Conservation (phyloP, 73 alveolate species). For the Symbiodinium natans region DNA sequence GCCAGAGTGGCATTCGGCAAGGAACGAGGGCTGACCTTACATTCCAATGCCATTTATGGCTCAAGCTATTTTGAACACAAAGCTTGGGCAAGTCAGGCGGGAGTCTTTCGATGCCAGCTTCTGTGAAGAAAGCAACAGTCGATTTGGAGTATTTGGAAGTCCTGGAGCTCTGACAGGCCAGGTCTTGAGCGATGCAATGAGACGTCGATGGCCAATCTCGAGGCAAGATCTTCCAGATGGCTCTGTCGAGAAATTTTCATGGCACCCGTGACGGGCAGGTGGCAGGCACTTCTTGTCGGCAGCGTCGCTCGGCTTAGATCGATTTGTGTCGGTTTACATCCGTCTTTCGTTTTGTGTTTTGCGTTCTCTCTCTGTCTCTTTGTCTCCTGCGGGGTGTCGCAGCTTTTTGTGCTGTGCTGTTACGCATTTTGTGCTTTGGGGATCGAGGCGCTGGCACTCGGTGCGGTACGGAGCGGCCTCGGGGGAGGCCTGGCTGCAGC, state of each 20-base stretch:
- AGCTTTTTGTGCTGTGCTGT: too few relatives aligned
- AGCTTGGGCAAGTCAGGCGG: not conserved
- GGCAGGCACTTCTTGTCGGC: not conserved
- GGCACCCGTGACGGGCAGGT: not conserved
- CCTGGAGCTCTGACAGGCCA: not conserved
- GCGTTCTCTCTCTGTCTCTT: too few relatives aligned
- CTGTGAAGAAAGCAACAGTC: too few relatives aligned
- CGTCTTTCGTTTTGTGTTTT: not conserved
- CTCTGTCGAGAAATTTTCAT: not conserved
- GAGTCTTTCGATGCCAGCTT: not conserved
- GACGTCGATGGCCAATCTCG: not conserved
- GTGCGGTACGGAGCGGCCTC: not conserved
- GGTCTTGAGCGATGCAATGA: not conserved
- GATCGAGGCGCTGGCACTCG: constrained; percentile 10
- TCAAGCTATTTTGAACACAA: not conserved
- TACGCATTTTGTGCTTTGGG: too few relatives aligned
- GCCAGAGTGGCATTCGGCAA: too few relatives aligned
- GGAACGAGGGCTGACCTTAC: too few relatives aligned
- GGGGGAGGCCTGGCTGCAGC: not conserved
- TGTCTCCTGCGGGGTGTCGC: too few relatives aligned
- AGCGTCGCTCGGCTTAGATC: not conserved
- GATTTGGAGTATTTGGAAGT: not conserved
- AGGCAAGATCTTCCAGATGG: not conserved
- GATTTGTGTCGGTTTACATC: not conserved
- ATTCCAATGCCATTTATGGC: too few relatives aligned